Base-by-base conservation (phyloP, 2,329 filamentous ascomycete species). In the Emergomyces pasteurianus region DNA sequence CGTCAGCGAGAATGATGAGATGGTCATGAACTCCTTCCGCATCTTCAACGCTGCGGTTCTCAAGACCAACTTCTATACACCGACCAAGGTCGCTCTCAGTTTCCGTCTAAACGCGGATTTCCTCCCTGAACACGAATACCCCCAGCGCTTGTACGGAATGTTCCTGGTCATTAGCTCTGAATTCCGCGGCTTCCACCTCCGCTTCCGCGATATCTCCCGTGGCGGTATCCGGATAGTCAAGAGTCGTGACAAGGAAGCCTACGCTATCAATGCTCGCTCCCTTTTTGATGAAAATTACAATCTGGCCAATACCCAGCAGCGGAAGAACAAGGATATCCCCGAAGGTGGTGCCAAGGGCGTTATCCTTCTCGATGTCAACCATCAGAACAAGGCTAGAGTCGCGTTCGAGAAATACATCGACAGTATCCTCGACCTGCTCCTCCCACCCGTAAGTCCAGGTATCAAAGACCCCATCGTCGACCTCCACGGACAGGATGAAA, bases 351-450 rank as follows among this genome's bases (percentile, higher is more conserved):
- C 92, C 69, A 99, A 99, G 80, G 94, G 94, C 78, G 94, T 99
- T 61, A 92, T 99, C 63, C 83, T 99, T 54, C 85, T 99, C 47
- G 92, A 99, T 74, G 85, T 90, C 64, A 87, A 92, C 73, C 91
- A 96, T 76, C 94, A 99, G 76, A 90, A 96, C 75, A 95, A 92
- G 78, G 88, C 88, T 21, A 84, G 83, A 55, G 91, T 95, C 64
- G 92, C 94, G 1, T 99, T 99, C 69, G 92, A 99, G 79, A 99
- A 99, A 81, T 99, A 99, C 78, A 99, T 99, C 70, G 94, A 99
- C 79, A 95, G 90, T 73, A 96, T 99, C 70, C 82, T 99, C 72
- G 94, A 99, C 75, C 85, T 99, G 65, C 84, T 99, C 43, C 82
- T 99, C 54, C 90, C 90, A 12, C 90, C 94, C 0, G 83, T 85